Conservation (phyloP, 1,139 yeast genomes). For the Taphrina betulina region DNA sequence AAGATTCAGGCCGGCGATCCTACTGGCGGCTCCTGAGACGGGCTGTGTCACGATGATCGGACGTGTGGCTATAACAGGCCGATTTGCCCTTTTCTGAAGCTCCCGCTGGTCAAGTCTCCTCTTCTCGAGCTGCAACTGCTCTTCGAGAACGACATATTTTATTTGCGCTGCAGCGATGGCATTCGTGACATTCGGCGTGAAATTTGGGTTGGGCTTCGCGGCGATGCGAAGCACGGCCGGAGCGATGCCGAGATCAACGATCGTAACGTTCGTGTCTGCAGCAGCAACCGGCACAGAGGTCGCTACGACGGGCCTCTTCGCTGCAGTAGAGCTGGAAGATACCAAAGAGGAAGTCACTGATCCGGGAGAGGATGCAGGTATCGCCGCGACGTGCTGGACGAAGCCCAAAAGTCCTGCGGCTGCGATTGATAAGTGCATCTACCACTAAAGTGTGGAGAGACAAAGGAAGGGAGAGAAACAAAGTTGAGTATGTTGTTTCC, state of each 20-base stretch:
- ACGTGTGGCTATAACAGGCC: not conserved
- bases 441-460: too few species aligned
- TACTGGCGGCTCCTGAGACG: not conserved
- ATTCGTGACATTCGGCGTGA: constrained; percentile 18
- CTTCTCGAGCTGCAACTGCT: constrained; percentile 7
- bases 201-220: constrained; percentile 25
- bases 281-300: constrained; percentile 21
- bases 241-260: constrained; percentile 23
- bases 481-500: too few species aligned
- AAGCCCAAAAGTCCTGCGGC: not conserved
- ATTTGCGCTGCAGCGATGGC: constrained; percentile 20
- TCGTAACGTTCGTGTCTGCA: constrained; percentile 10
- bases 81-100: not conserved
- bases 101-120: constrained; percentile 2
- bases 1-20: not conserved
- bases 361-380: not conserved
- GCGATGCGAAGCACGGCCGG: constrained; percentile 25
- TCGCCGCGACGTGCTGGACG: not conserved
- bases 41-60: not conserved
- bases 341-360: not conserved
- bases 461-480: too few species aligned
- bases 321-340: not conserved
- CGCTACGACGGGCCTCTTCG: not conserved
- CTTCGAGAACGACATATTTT: constrained; percentile 9
- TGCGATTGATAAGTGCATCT: too few species aligned